phyloP scores from a whole-genome alignment of 2,329 filamentous ascomycete species.

The Fusarium paranaense region DNA sequence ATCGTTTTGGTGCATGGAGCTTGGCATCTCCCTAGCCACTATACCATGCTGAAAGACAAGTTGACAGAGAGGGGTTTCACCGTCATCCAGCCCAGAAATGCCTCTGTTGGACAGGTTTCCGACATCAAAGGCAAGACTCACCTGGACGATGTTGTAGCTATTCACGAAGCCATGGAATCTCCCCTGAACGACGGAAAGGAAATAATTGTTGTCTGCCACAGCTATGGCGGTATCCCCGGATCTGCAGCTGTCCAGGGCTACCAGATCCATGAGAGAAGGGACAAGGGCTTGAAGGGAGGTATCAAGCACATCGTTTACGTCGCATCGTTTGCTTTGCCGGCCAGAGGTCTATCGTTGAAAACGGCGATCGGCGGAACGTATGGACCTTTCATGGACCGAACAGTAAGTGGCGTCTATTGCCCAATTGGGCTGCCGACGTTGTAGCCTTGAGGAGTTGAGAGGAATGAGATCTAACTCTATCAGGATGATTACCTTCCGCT shows the following conservation, averaged over 20 bases:
- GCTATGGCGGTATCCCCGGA: constrained; percentile 47
- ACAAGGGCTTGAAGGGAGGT: constrained; percentile 42
- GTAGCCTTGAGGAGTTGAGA: not conserved
- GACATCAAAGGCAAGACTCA: constrained; percentile 7
- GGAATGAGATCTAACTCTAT: not conserved
- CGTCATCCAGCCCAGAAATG: not conserved
- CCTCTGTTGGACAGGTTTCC: not conserved
- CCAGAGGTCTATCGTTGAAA: not conserved
- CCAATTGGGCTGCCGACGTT: not conserved
- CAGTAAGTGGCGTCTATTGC: not conserved
- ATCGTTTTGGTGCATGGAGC: constrained; percentile 22
- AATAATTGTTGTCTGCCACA: constrained; percentile 36
- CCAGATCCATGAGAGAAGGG: constrained; percentile 41
- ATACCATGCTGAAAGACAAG: not conserved
- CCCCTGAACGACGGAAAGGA: not conserved
- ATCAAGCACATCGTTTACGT: constrained; percentile 46
- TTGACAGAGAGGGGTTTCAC: constrained; percentile 2
- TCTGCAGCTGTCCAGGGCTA: constrained; percentile 42
- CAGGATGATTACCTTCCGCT: constrained; percentile 13
- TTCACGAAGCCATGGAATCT: not conserved
- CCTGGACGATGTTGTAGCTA: constrained; percentile 7
- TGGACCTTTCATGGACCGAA: constrained; percentile 8
- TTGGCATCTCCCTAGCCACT: constrained; percentile 20
- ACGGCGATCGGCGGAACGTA: not conserved
- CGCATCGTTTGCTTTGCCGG: constrained; percentile 41